These are phyloP conservation scores for Gaertneriomyces sp. DNA, from an alignment of 192 early-diverging fungal species.

Conservation along the genomic window DNA sequence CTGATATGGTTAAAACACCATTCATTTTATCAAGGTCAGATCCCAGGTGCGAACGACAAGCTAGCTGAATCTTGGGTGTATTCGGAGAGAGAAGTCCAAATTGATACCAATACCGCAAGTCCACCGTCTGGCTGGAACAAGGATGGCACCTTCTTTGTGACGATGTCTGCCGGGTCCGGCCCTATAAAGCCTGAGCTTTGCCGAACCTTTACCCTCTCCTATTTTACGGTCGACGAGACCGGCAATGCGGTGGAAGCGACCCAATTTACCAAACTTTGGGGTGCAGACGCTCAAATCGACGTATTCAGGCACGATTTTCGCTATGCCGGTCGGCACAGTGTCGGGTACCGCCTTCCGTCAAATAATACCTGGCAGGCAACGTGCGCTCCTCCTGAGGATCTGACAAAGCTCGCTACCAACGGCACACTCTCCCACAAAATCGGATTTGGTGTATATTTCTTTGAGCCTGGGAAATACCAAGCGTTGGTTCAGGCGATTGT, in stretches of 20 bases:
- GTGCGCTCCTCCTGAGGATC: slow-evolving; percentile 7
- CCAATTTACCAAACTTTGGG: background rate
- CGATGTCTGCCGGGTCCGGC: slow-evolving; percentile 6
- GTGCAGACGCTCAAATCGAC: slow-evolving; percentile 11
- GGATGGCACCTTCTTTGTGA: slow-evolving; percentile 19
- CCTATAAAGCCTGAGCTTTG: slow-evolving; percentile 7
- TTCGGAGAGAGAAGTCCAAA: slow-evolving; percentile 3
- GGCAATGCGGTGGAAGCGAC: background rate
- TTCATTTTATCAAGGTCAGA: background rate
- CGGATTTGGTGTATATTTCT: slow-evolving; percentile 22
- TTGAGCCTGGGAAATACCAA: slow-evolving; percentile 7
- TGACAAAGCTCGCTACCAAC: slow-evolving; percentile 1
- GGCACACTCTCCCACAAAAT: background rate
- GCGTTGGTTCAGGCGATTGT: slow-evolving; percentile 22
- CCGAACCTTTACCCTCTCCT: slow-evolving; percentile 14
- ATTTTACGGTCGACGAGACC: slow-evolving; percentile 11
- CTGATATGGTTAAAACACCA: background rate
- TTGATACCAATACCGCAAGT: background rate
- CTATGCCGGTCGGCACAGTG: background rate
- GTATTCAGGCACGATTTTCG: background rate
- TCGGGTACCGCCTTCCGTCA: slow-evolving; percentile 6
- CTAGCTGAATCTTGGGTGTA: slow-evolving; percentile 10
- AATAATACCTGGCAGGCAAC: slow-evolving; percentile 17
- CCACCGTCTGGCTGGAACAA: slow-evolving; percentile 1
- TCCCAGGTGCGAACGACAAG: background rate